Evolutionary conservation across 2,329 filamentous ascomycete genomes (phyloP).

Genomic region (Knufia petricola): DNA sequence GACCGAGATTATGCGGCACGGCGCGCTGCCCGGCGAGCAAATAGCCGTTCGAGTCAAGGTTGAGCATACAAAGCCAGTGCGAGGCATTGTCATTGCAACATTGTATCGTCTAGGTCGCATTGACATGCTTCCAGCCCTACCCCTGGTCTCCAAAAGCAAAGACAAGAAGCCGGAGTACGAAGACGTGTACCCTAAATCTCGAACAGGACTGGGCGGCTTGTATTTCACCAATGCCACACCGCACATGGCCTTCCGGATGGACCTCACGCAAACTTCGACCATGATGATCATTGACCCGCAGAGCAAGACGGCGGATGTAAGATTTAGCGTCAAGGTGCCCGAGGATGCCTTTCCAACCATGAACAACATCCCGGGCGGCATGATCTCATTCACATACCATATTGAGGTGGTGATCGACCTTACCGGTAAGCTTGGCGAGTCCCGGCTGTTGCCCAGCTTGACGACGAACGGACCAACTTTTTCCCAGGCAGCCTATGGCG

Average conservation of each 20-base stretch:
- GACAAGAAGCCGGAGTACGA: conserved; percentile 63
- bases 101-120: conserved; percentile 85
- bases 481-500: conserved; percentile 31
- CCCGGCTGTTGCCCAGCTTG: conserved; percentile 51
- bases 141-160: conserved; percentile 49
- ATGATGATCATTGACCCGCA: conserved; percentile 79
- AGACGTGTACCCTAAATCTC: conserved; percentile 77
- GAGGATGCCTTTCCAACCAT: conserved; percentile 92
- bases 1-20: conserved; percentile 70
- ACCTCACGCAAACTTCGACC: conserved; percentile 78
- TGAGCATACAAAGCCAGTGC: conserved; percentile 78
- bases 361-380: conserved; percentile 73
- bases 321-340: conserved; percentile 73
- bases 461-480: conserved; percentile 27
- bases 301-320: conserved; percentile 69
- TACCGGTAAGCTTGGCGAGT: conserved; percentile 74
- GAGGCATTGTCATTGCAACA: conserved; percentile 88
- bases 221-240: conserved; percentile 79
- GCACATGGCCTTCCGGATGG: conserved; percentile 89
- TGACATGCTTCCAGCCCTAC: conserved; percentile 61
- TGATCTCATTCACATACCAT: conserved; percentile 93
- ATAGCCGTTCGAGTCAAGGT: conserved; percentile 72
- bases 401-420: conserved; percentile 88
- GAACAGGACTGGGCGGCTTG: conserved; percentile 74
- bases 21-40: conserved; percentile 75